Conservation (phyloP, 306 rosid genomes). For the Calophaca sinica region DNA sequence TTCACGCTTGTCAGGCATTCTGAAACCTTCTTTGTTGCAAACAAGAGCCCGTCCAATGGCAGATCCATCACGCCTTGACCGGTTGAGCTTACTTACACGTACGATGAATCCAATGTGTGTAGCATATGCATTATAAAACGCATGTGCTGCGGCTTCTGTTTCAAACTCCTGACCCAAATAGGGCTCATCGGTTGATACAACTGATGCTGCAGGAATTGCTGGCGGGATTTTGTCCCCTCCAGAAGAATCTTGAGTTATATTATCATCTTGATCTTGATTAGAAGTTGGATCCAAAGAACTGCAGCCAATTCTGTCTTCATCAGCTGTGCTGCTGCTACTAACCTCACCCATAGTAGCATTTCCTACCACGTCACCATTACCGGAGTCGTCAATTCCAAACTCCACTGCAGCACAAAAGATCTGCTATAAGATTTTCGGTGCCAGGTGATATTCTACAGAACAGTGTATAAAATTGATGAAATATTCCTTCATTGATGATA, state of each 20-base stretch:
- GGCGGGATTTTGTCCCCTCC: conserved; percentile 56
- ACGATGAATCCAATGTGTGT: conserved; percentile 78
- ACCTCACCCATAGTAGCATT: conserved; percentile 59
- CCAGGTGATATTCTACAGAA: conserved; percentile 35
- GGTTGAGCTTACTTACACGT: conserved; percentile 95
- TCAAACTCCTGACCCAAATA: conserved; percentile 94
- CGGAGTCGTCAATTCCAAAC: conserved; percentile 62
- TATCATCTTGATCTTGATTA: conserved; percentile 62
- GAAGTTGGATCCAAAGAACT: conserved; percentile 70
- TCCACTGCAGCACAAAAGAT: conserved; percentile 78
- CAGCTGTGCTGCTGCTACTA: conserved; percentile 52
- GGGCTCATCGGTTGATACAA: conserved; percentile 72
- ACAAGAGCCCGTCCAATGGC: conserved; percentile 97
- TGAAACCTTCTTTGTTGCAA: conserved; percentile 96
- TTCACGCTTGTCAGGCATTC: conserved; percentile 97
- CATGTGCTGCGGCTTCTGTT: conserved; percentile 88
- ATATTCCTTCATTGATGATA: neutral
- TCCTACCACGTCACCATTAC: conserved; percentile 61
- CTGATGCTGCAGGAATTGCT: conserved; percentile 56
- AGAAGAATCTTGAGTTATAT: conserved; percentile 60
- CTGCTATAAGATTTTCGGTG: conserved; percentile 34
- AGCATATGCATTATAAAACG: conserved; percentile 94
- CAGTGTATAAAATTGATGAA: neutral
- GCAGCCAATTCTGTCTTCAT: conserved; percentile 66
- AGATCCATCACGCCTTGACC: conserved; percentile 96